phyloP scores from a whole-genome alignment of 2,329 filamentous ascomycete species.

The Cladosporium sp. region DNA sequence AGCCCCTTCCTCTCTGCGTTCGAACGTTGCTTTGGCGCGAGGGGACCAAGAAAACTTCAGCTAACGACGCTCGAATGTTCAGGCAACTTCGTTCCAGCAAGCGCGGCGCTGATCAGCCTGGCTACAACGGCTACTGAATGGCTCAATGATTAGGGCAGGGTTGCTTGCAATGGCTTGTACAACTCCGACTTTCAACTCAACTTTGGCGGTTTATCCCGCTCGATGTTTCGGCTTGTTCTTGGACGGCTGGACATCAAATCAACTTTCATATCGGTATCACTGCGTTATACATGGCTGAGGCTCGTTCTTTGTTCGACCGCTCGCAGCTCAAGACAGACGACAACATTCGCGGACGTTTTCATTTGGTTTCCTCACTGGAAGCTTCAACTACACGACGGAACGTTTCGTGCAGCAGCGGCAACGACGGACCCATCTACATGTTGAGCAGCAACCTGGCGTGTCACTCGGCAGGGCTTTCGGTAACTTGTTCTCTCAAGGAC shows the following conservation, averaged over 20 bases:
- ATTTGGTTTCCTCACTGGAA: neutral
- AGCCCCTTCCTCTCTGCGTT: slow-evolving; percentile 83
- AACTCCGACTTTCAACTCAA: slow-evolving; percentile 16
- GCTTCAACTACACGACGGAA: neutral
- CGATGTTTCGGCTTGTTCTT: slow-evolving; percentile 17
- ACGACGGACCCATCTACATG: slow-evolving; percentile 13
- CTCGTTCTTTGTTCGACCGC: slow-evolving; percentile 11
- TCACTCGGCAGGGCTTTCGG: slow-evolving; percentile 37
- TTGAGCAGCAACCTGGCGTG: slow-evolving; percentile 29
- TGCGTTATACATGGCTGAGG: slow-evolving; percentile 23
- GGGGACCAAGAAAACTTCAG: slow-evolving; percentile 52
- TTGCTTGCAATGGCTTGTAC: slow-evolving; percentile 30
- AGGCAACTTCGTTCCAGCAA: slow-evolving; percentile 52
- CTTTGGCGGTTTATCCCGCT: slow-evolving; percentile 12
- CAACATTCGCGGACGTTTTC: slow-evolving; percentile 4
- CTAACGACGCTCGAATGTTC: slow-evolving; percentile 39
- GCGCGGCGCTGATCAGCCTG: slow-evolving; percentile 46
- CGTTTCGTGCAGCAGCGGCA: slow-evolving; percentile 12
- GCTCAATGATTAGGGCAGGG: slow-evolving; percentile 29
- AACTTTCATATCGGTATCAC: slow-evolving; percentile 31
- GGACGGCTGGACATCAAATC: slow-evolving; percentile 18
- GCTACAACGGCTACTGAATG: slow-evolving; percentile 47
- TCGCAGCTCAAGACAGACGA: slow-evolving; percentile 9
- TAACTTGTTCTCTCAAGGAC: slow-evolving; percentile 17
- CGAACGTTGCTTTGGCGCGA: slow-evolving; percentile 67